Evolutionary conservation across 148 eudicot species (phyloP).

Genomic region (Mesembryanthemum crystallinum): DNA sequence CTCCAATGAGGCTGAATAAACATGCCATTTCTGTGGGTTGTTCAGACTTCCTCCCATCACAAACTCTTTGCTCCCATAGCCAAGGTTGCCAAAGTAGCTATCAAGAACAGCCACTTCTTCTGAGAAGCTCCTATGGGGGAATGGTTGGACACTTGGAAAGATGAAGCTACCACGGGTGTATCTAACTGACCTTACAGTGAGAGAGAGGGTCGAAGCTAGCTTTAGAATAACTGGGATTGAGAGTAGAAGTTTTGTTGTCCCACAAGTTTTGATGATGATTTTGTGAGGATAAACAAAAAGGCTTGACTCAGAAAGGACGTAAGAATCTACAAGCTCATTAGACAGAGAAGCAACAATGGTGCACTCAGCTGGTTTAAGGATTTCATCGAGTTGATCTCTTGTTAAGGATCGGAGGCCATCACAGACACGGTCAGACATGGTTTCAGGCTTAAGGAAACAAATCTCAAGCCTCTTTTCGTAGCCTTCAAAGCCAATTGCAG

Average conservation of each 20-base stretch:
- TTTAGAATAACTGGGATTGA: slow-evolving; percentile 57
- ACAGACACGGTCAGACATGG: slow-evolving; percentile 44
- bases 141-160: slow-evolving; percentile 59
- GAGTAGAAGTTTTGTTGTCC: slow-evolving; percentile 66
- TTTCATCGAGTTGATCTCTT: slow-evolving; percentile 53
- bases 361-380: slow-evolving; percentile 61
- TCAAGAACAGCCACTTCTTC: slow-evolving; percentile 64
- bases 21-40: slow-evolving; percentile 59
- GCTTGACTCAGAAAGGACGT: slow-evolving; percentile 75
- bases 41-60: slow-evolving; percentile 47
- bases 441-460: slow-evolving; percentile 43
- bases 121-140: slow-evolving; percentile 59
- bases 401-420: slow-evolving; percentile 56
- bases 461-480: slow-evolving; percentile 74
- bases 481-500: slow-evolving; percentile 75
- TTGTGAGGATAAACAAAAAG: slow-evolving; percentile 69
- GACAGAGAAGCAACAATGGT: slow-evolving; percentile 59
- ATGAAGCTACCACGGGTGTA: slow-evolving; percentile 75
- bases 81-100: slow-evolving; percentile 50
- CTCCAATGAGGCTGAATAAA: slow-evolving; percentile 54
- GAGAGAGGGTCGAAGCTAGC: slow-evolving; percentile 41
- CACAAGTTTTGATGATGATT: slow-evolving; percentile 69
- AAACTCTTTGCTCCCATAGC: slow-evolving; percentile 47
- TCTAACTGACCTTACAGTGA: slow-evolving; percentile 51
- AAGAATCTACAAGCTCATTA: slow-evolving; percentile 58